A percentile compares a stretch with the other conserved stretches of the same genome.
These are phyloP conservation scores for Pistacia integerrima DNA, from an alignment of 345 rosid species.

Conservation along the genomic window DNA sequence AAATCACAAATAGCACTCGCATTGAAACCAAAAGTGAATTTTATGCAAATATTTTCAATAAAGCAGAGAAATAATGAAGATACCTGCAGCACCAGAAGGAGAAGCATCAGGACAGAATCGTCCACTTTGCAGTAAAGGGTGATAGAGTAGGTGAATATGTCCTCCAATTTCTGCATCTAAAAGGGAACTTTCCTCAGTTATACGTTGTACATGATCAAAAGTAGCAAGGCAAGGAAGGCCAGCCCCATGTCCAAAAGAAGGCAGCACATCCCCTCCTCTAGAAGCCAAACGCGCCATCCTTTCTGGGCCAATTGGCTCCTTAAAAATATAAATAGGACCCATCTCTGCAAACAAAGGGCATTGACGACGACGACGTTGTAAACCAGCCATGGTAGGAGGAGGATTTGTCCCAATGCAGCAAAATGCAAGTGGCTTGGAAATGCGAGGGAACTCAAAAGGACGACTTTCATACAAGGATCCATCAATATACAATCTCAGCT, in stretches of 20 bases:
- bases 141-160: constrained; percentile 83
- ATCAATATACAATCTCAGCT: constrained; percentile 85
- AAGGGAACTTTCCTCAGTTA: constrained; percentile 78
- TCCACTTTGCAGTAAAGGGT: constrained; percentile 85
- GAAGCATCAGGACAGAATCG: constrained; percentile 99
- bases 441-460: constrained; percentile 92
- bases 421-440: constrained; percentile 92
- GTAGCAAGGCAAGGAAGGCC: constrained; percentile 97
- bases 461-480: constrained; percentile 94
- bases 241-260: constrained; percentile 89
- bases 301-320: constrained; percentile 95
- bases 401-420: constrained; percentile 99
- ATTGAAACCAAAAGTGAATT: background rate
- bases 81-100: constrained; percentile 92
- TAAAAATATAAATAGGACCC: constrained; percentile 96
- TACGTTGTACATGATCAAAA: constrained; percentile 55
- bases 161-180: constrained; percentile 94
- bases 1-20: background rate
- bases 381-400: constrained; percentile 97
- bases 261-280: constrained; percentile 93
- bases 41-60: constrained; percentile 6
- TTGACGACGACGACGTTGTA: constrained; percentile 98
- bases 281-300: constrained; percentile 89
- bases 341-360: constrained; percentile 99
- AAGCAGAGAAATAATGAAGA: constrained; percentile 26